Conservation (phyloP, 805 yeast species). For the Candida chilensis region DNA sequence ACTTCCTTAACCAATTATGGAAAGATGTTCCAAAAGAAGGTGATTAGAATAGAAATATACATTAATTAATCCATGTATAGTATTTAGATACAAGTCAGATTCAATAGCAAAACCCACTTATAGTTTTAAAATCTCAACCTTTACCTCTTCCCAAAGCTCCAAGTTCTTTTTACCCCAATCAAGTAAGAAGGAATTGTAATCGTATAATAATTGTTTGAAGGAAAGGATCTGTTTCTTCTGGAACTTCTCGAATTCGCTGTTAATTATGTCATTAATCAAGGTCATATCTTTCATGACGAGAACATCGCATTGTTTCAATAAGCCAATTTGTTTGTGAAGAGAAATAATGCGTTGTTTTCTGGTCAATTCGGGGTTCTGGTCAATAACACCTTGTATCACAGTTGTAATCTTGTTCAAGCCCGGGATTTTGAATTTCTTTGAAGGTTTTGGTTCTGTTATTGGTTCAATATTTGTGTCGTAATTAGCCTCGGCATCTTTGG, state of each 20-base stretch:
- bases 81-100: too few relatives aligned
- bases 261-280: constrained; percentile 27
- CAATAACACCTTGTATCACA: constrained; percentile 52
- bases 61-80: too few relatives aligned
- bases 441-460: constrained; percentile 12
- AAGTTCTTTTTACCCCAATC: constrained; percentile 33
- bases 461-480: constrained; percentile 4
- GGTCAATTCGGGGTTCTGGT: constrained; percentile 57
- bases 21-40: background rate
- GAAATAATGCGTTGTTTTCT: constrained; percentile 33
- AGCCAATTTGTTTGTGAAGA: background rate
- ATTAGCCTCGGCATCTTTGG: background rate
- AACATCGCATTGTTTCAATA: constrained; percentile 1
- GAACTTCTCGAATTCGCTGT: constrained; percentile 20
- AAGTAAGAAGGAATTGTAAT: constrained; percentile 26
- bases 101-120: constrained; percentile 4
- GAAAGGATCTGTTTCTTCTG: constrained; percentile 21
- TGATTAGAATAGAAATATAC: too few relatives aligned
- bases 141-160: constrained; percentile 35
- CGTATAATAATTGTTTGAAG: constrained; percentile 23
- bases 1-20: too few relatives aligned
- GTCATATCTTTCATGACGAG: constrained; percentile 22
- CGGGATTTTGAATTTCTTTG: constrained; percentile 40
- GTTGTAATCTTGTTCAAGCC: constrained; percentile 40
- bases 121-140: constrained; percentile 21